These are phyloP conservation scores for Pezicula radicicola DNA, from an alignment of 2,329 filamentous ascomycete genomes.

Conservation along the genomic window DNA sequence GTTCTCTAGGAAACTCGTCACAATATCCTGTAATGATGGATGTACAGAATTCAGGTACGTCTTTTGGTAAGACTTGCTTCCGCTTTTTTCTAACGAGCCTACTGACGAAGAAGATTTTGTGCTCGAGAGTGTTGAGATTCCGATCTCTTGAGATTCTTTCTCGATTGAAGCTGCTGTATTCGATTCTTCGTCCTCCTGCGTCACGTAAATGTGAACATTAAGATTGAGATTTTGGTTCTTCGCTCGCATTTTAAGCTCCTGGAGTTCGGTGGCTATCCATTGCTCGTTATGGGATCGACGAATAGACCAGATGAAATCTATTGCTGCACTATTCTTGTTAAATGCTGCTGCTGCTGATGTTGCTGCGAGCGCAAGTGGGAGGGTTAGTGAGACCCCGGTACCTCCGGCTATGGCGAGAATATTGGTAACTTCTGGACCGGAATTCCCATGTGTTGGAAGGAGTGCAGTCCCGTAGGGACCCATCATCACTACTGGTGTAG, in stretches of 20 bases:
- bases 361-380: slow-evolving; percentile 45
- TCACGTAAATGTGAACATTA: slow-evolving; percentile 56
- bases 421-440: slow-evolving; percentile 36
- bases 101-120: slow-evolving; percentile 1
- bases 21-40: slow-evolving; percentile 43
- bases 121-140: neutral
- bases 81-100: neutral
- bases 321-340: slow-evolving; percentile 14
- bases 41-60: slow-evolving; percentile 25
- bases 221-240: slow-evolving; percentile 38
- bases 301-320: slow-evolving; percentile 66
- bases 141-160: slow-evolving; percentile 3
- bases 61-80: neutral
- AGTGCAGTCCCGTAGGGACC: slow-evolving; percentile 57
- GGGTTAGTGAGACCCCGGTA: slow-evolving; percentile 55
- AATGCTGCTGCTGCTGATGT: slow-evolving; percentile 28
- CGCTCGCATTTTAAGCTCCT: slow-evolving; percentile 37
- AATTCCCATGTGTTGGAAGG: slow-evolving; percentile 1
- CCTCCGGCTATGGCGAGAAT: slow-evolving; percentile 55
- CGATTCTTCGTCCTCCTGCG: slow-evolving; percentile 33
- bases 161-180: neutral
- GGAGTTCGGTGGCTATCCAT: slow-evolving; percentile 58
- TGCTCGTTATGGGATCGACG: slow-evolving; percentile 49
- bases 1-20: slow-evolving; percentile 45
- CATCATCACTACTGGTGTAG: slow-evolving; percentile 55